Conservation (phyloP, 768 basidiomycete species). For the Podaxis rugospora region DNA sequence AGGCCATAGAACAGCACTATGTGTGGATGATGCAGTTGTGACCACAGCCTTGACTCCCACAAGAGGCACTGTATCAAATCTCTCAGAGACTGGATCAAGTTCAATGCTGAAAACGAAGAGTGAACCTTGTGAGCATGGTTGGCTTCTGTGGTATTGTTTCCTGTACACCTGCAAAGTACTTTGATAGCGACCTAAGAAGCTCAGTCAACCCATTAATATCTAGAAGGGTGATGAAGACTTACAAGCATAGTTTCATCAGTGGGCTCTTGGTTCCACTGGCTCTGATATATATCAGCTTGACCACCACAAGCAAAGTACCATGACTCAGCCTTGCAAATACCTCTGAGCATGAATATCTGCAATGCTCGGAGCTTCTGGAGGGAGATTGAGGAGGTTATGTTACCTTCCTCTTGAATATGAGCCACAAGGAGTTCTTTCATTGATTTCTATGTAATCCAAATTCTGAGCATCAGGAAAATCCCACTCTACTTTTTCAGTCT, state of each 20-base stretch:
- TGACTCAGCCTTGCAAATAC: background rate
- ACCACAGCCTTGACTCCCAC: slow-evolving; percentile 14
- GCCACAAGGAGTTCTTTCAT: too few species aligned
- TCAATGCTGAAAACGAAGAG: background rate
- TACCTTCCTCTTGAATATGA: too few species aligned
- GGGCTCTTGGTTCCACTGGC: background rate
- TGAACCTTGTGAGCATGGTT: background rate
- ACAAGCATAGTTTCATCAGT: background rate
- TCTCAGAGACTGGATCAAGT: too few species aligned
- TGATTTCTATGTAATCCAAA: too few species aligned
- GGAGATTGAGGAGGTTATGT: too few species aligned
- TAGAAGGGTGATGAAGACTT: background rate
- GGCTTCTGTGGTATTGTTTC: background rate
- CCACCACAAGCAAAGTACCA: slow-evolving; percentile 12
- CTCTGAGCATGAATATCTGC: background rate
- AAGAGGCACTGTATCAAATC: slow-evolving; percentile 6
- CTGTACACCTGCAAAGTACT: slow-evolving; percentile 1
- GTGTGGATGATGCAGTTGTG: slow-evolving; percentile 8
- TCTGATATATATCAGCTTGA: slow-evolving; percentile 14
- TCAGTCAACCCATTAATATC: background rate
- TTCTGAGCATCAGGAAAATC: too few species aligned
- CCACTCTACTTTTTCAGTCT: too few species aligned
- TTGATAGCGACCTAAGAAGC: background rate
- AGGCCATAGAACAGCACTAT: slow-evolving; percentile 14
- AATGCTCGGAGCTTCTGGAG: background rate